phyloP scores from a whole-genome alignment of 2,329 filamentous ascomycete species.

The Chaetomiaceae sp. region DNA sequence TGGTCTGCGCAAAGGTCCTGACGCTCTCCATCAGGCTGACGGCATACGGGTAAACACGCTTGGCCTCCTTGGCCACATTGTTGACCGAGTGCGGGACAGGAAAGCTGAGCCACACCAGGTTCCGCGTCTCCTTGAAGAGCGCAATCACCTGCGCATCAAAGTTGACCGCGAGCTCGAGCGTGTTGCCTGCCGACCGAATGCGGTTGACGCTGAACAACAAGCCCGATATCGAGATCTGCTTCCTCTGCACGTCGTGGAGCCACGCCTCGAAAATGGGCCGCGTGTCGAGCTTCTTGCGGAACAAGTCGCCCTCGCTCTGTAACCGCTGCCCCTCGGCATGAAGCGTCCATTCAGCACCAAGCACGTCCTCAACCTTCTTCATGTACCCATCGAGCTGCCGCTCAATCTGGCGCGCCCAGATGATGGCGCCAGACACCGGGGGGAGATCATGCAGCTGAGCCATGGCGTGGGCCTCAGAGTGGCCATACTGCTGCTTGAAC shows the following conservation, averaged over 20 bases:
- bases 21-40: slow-evolving; percentile 98
- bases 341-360: slow-evolving; percentile 89
- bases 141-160: slow-evolving; percentile 97
- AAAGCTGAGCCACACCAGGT: slow-evolving; percentile 91
- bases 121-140: slow-evolving; percentile 96
- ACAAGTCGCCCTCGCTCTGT: slow-evolving; percentile 82
- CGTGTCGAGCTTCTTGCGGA: slow-evolving; percentile 94
- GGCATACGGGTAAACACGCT: slow-evolving; percentile 94
- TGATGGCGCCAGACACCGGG: slow-evolving; percentile 92
- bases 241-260: slow-evolving; percentile 81
- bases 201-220: slow-evolving; percentile 84
- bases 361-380: slow-evolving; percentile 97
- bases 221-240: slow-evolving; percentile 86
- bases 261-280: slow-evolving; percentile 92
- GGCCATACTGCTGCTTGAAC: slow-evolving; percentile 98
- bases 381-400: slow-evolving; percentile 93
- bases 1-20: slow-evolving; percentile 84
- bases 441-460: slow-evolving; percentile 92
- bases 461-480: slow-evolving; percentile 97
- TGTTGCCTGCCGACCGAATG: slow-evolving; percentile 84
- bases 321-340: slow-evolving; percentile 94
- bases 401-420: slow-evolving; percentile 97
- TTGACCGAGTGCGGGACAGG: slow-evolving; percentile 90
- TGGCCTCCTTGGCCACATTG: slow-evolving; percentile 97
- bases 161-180: slow-evolving; percentile 84